Conservation (phyloP, 768 basidiomycete species). For the Russula virescens region DNA sequence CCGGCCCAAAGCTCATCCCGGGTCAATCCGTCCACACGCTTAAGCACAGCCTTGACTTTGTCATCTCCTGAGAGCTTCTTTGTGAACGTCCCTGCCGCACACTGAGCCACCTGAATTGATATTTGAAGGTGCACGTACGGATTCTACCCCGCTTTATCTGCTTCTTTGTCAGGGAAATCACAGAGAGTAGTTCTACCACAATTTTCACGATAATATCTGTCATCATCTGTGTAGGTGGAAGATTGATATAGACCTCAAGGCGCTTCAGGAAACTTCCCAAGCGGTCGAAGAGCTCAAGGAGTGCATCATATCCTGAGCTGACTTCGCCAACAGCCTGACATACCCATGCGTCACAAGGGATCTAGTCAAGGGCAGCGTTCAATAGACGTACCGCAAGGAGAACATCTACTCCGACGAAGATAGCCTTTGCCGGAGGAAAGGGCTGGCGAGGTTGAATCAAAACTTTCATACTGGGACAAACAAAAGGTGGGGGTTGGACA, state of each 20-base stretch:
- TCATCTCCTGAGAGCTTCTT: conserved; percentile 6
- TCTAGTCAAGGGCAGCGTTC: no score
- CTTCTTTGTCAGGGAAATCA: conserved; percentile 8
- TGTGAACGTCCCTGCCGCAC: background rate
- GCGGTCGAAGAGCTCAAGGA: background rate
- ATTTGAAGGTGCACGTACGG: background rate
- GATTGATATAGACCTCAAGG: background rate
- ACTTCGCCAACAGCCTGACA: background rate
- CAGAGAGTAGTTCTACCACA: conserved; percentile 1
- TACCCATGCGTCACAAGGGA: background rate
- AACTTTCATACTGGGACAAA: background rate
- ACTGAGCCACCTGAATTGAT: background rate
- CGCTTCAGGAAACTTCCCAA: conserved; percentile 2
- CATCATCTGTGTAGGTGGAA: background rate
- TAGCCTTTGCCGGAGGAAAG: background rate
- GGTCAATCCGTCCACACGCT: conserved; percentile 2
- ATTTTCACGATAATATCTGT: background rate
- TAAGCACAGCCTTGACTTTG: background rate
- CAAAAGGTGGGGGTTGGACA: background rate
- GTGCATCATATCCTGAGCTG: background rate
- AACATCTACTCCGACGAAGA: background rate
- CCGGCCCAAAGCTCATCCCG: background rate
- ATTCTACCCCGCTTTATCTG: conserved; percentile 5
- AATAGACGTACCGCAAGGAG: background rate
- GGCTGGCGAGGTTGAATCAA: background rate